These are phyloP conservation scores for Trichophyton verrucosum DNA, from an alignment of 2,329 filamentous ascomycete species.

Conservation along the genomic window DNA sequence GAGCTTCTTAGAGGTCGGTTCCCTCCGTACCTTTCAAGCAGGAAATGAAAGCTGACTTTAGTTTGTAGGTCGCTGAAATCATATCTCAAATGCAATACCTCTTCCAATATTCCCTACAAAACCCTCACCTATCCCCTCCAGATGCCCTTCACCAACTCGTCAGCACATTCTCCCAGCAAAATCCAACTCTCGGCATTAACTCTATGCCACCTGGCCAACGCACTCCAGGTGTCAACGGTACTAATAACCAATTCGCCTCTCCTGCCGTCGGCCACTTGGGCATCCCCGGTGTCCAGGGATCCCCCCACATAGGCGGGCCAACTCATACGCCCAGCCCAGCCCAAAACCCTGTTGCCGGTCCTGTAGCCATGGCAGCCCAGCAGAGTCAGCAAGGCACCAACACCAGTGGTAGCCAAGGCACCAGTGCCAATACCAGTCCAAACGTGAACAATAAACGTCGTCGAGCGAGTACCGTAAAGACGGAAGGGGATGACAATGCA, in stretches of 20 bases:
- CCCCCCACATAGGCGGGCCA: conserved; percentile 42
- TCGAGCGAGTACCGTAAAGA: conserved; percentile 47
- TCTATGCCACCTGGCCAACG: conserved; percentile 25
- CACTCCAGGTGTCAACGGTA: conserved; percentile 35
- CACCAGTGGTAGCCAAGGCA: conserved; percentile 36
- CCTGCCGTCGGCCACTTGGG: conserved; percentile 45
- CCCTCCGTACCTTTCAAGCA: conserved; percentile 11
- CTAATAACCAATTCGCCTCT: conserved; percentile 44
- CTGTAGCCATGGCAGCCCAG: conserved; percentile 44
- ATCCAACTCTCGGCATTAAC: conserved; percentile 20
- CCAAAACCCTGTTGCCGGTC: conserved; percentile 34
- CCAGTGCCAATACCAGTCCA: conserved; percentile 51
- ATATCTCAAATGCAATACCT: conserved; percentile 52
- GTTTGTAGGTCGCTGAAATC: conserved; percentile 49
- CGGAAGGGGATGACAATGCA: conserved; percentile 42
- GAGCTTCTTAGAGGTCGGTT: conserved; percentile 48
- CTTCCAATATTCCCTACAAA: conserved; percentile 45
- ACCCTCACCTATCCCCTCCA: conserved; percentile 40
- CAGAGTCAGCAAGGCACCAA: conserved; percentile 46
- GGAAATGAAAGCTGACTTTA: conserved; percentile 8
- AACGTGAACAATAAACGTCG: conserved; percentile 47
- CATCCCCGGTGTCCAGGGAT: conserved; percentile 36
- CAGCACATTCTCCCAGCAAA: conserved; percentile 31
- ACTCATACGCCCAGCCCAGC: conserved; percentile 35
- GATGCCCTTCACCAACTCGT: conserved; percentile 45